These are phyloP conservation scores for Aspergillus jensenii DNA, from an alignment of 2,329 filamentous ascomycete species.

Conservation along the genomic window DNA sequence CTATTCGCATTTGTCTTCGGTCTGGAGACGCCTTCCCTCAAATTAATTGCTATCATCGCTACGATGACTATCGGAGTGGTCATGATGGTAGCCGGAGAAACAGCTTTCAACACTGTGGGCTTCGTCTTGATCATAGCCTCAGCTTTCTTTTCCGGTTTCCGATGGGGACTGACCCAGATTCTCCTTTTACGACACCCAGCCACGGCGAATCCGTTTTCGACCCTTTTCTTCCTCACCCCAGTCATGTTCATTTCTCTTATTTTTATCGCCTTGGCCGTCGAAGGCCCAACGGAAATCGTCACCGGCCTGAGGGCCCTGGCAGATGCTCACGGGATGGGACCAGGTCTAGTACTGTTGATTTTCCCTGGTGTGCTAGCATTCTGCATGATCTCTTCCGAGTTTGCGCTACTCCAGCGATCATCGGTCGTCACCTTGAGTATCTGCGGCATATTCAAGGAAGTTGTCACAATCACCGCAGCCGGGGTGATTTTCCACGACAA, in stretches of 20 bases:
- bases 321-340: constrained; percentile 64
- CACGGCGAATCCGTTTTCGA: constrained; percentile 93
- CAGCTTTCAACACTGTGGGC: constrained; percentile 80
- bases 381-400: constrained; percentile 94
- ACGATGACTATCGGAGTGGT: constrained; percentile 92
- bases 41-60: constrained; percentile 80
- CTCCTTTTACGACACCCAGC: constrained; percentile 89
- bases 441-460: constrained; percentile 98
- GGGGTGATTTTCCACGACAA: constrained; percentile 85
- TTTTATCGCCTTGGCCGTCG: constrained; percentile 78
- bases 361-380: constrained; percentile 93
- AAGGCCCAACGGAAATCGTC: constrained; percentile 70
- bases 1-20: constrained; percentile 93
- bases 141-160: constrained; percentile 92
- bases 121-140: constrained; percentile 92
- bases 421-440: constrained; percentile 95
- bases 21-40: constrained; percentile 82
- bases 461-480: constrained; percentile 89
- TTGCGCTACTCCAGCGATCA: constrained; percentile 89
- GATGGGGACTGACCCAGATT: constrained; percentile 98
- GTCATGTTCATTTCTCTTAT: constrained; percentile 90
- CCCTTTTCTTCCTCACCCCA: constrained; percentile 95
- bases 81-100: constrained; percentile 97
- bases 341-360: constrained; percentile 71
- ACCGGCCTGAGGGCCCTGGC: constrained; percentile 65